Conservation (phyloP, 257 asterid species). For the Salvia miltiorrhiza region DNA sequence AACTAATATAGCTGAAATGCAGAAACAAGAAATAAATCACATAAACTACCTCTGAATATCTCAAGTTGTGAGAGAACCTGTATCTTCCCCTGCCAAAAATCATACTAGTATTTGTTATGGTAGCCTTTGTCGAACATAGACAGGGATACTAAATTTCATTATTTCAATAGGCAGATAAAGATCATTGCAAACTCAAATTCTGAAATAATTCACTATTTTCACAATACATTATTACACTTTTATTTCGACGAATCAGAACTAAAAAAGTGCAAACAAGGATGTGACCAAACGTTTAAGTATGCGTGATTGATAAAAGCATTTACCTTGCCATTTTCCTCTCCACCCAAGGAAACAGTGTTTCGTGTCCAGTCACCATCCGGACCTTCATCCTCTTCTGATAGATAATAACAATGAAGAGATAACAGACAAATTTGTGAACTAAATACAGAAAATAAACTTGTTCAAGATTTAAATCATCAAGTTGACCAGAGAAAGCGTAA, state of each 20-base stretch:
- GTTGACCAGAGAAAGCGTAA: not conserved
- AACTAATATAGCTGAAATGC: not conserved
- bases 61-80: slow-evolving; percentile 61
- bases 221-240: not conserved
- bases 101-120: not conserved
- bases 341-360: slow-evolving; percentile 30
- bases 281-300: not conserved
- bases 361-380: slow-evolving; percentile 34
- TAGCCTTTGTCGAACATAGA: not conserved
- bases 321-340: slow-evolving; percentile 43
- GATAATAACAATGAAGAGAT: slow-evolving; percentile 1
- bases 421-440: not conserved
- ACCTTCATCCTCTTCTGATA: slow-evolving; percentile 60
- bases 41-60: slow-evolving; percentile 45
- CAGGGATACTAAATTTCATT: slow-evolving; percentile 1
- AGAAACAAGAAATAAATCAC: slow-evolving; percentile 12
- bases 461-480: not conserved
- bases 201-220: not conserved
- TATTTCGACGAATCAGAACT: slow-evolving; percentile 2
- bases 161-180: not conserved
- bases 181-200: not conserved
- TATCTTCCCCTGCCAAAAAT: slow-evolving; percentile 44
- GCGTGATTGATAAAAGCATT: not conserved
- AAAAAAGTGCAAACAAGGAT: not conserved
- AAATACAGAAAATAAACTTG: slow-evolving; percentile 6